Conservation (phyloP, 2,329 filamentous ascomycete species). For the Pseudogymnoascus sp. region DNA sequence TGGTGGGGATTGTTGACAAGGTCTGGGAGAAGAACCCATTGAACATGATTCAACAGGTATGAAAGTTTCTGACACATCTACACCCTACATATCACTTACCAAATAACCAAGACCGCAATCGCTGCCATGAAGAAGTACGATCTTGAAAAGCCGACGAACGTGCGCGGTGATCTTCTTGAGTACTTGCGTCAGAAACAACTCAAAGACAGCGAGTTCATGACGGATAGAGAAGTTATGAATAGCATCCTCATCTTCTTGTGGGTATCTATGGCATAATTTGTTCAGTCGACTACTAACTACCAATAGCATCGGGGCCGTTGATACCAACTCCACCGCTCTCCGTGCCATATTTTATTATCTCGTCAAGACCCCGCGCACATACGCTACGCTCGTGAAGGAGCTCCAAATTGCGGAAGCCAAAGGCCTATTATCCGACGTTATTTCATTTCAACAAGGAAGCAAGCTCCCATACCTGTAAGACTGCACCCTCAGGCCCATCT, state of each 20-base stretch:
- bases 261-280: neutral
- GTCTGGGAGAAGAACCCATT: neutral
- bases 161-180: neutral
- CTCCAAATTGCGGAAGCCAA: conserved; percentile 9
- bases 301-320: conserved; percentile 13
- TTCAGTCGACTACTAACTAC: neutral
- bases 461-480: conserved; percentile 13
- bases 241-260: neutral
- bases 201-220: neutral
- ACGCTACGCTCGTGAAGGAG: conserved; percentile 13
- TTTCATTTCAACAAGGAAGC: conserved; percentile 10
- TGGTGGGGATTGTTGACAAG: neutral
- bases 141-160: neutral
- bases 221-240: neutral
- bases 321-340: conserved; percentile 15
- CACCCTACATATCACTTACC: neutral
- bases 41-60: conserved; percentile 1
- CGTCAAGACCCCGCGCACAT: conserved; percentile 10
- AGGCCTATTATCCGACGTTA: conserved; percentile 8
- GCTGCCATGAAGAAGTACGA: neutral
- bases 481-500: neutral
- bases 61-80: neutral
- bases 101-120: neutral
- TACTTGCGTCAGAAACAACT: neutral
- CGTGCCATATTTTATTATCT: conserved; percentile 16